These are phyloP conservation scores for Pseudohalonectria lignicola DNA, from an alignment of 2,329 filamentous ascomycete species.

Conservation along the genomic window DNA sequence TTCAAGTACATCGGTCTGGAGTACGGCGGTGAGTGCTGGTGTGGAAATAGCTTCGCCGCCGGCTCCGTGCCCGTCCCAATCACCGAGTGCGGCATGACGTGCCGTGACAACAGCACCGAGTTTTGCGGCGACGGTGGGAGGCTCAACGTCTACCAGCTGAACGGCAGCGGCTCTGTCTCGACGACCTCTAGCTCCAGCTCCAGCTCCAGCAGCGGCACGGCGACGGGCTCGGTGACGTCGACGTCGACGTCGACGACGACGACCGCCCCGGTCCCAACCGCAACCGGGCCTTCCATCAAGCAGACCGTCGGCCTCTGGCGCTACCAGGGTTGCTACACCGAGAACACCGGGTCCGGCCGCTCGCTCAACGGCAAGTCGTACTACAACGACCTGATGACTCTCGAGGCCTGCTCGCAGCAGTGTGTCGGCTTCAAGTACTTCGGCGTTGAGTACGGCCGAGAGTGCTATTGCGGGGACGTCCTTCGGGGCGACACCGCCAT, in stretches of 20 bases:
- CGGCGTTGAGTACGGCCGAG: slow-evolving; percentile 34
- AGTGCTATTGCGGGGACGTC: slow-evolving; percentile 38
- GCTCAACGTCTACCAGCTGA: slow-evolving; percentile 8
- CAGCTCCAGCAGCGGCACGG: slow-evolving; percentile 5
- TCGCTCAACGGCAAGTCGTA: slow-evolving; percentile 35
- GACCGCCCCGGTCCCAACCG: background rate
- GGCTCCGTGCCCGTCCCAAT: slow-evolving; percentile 9
- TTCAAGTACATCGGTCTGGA: slow-evolving; percentile 20
- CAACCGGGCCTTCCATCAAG: slow-evolving; percentile 26
- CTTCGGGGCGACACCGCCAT: slow-evolving; percentile 2
- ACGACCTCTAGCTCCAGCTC: background rate
- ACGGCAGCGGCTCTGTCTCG: slow-evolving; percentile 6
- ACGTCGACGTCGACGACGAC: slow-evolving; percentile 1
- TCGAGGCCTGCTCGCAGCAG: slow-evolving; percentile 31
- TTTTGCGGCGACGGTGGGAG: slow-evolving; percentile 8
- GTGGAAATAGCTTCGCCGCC: slow-evolving; percentile 9
- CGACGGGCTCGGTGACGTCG: slow-evolving; percentile 4
- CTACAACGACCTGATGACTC: slow-evolving; percentile 28
- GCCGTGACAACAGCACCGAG: slow-evolving; percentile 10
- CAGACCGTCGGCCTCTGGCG: slow-evolving; percentile 24
- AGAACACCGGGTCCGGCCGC: slow-evolving; percentile 35
- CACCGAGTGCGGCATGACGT: slow-evolving; percentile 17
- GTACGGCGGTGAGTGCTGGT: slow-evolving; percentile 16
- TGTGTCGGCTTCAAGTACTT: slow-evolving; percentile 33
- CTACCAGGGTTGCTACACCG: slow-evolving; percentile 47